phyloP scores from a whole-genome alignment of 2,329 filamentous ascomycete species.

The Metarhizium sp. region DNA sequence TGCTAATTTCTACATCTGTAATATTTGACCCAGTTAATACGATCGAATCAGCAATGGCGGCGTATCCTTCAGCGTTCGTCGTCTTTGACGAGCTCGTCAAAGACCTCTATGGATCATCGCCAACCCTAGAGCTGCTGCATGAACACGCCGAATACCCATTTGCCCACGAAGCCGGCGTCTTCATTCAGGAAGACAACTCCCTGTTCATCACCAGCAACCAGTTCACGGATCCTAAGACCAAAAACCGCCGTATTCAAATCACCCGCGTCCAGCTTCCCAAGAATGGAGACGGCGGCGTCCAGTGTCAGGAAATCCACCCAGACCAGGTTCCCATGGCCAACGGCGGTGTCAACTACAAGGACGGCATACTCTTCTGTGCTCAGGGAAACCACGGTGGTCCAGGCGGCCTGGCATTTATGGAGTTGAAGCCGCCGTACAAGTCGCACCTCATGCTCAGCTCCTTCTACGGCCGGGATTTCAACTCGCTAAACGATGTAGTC shows the following conservation, averaged over 20 bases:
- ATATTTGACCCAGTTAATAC: not conserved
- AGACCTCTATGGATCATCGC: constrained; percentile 23
- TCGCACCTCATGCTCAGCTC: constrained; percentile 22
- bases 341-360: constrained; percentile 36
- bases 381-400: constrained; percentile 21
- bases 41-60: not conserved
- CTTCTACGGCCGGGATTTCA: constrained; percentile 36
- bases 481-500: constrained; percentile 39
- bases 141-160: constrained; percentile 32
- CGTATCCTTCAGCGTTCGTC: not conserved
- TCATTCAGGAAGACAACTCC: constrained; percentile 17
- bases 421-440: constrained; percentile 19
- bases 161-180: constrained; percentile 37
- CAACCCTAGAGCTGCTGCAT: constrained; percentile 26
- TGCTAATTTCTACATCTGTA: not conserved
- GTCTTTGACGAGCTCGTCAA: constrained; percentile 8
- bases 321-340: constrained; percentile 34
- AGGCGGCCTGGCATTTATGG: constrained; percentile 24
- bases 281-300: constrained; percentile 6
- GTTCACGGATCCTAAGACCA: constrained; percentile 12
- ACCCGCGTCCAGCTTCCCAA: constrained; percentile 15
- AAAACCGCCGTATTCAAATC: constrained; percentile 19
- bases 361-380: constrained; percentile 29
- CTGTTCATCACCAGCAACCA: constrained; percentile 27
- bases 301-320: constrained; percentile 23